These are phyloP conservation scores for Senna tora DNA, from an alignment of 306 rosid genomes.

Conservation along the genomic window DNA sequence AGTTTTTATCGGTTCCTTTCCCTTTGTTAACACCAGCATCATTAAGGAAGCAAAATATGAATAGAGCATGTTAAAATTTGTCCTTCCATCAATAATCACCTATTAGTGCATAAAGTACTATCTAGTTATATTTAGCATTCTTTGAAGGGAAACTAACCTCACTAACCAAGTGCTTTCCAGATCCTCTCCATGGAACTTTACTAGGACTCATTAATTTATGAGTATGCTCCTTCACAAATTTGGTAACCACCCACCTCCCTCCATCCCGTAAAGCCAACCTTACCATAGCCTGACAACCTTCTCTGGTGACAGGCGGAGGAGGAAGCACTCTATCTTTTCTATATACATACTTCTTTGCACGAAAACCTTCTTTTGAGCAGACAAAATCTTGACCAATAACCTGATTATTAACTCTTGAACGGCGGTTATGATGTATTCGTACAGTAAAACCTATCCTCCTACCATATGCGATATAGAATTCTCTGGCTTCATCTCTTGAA, in stretches of 20 bases:
- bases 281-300: constrained; percentile 83
- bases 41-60: constrained; percentile 7
- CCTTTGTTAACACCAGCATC: constrained; percentile 16
- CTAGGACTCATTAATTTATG: constrained; percentile 73
- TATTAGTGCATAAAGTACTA: constrained; percentile 8
- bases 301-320: constrained; percentile 72
- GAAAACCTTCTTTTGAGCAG: constrained; percentile 79
- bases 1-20: background rate
- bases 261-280: constrained; percentile 68
- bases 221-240: constrained; percentile 70
- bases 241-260: constrained; percentile 73
- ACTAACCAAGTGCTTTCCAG: constrained; percentile 65
- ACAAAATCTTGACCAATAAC: constrained; percentile 84
- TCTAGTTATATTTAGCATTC: background rate
- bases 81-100: background rate
- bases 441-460: constrained; percentile 66
- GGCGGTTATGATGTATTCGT: constrained; percentile 79
- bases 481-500: constrained; percentile 80
- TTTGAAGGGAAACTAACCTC: constrained; percentile 57
- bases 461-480: constrained; percentile 65
- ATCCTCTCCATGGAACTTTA: constrained; percentile 76
- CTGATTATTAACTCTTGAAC: constrained; percentile 70
- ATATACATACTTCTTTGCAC: constrained; percentile 70
- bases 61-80: background rate
- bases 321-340: constrained; percentile 80